Evolutionary conservation across 768 basidiomycete genomes (phyloP).

Genomic region (Tricholoma saponaceum): DNA sequence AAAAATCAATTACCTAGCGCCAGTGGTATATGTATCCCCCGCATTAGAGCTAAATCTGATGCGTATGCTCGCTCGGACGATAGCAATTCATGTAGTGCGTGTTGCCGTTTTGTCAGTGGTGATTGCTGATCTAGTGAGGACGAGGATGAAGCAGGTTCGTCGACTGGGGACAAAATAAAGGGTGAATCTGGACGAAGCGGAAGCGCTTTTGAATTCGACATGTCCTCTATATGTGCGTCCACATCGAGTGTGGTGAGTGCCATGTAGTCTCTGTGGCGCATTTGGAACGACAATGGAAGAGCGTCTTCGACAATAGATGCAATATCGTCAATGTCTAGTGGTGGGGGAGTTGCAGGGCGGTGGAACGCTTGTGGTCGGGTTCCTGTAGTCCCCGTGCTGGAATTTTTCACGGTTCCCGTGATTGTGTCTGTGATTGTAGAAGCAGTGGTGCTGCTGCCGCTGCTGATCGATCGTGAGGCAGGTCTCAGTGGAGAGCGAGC

Average conservation of each 20-base stretch:
- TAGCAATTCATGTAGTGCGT: conserved; percentile 74
- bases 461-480: conserved; percentile 22
- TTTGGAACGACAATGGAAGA: conserved; percentile 17
- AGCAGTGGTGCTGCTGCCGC: conserved; percentile 8
- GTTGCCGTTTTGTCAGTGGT: conserved; percentile 64
- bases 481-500: conserved; percentile 36
- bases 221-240: conserved; percentile 14
- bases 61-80: conserved; percentile 81
- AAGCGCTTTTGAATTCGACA: conserved; percentile 17
- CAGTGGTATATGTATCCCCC: conserved; percentile 74
- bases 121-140: conserved; percentile 21
- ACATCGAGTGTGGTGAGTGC: conserved; percentile 20
- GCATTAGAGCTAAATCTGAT: conserved; percentile 75
- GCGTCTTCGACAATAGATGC: conserved; percentile 20
- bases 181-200: conserved; percentile 25
- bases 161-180: conserved; percentile 20
- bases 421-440: background rate
- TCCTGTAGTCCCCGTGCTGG: background rate
- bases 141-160: conserved; percentile 19
- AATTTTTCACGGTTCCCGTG: too few species aligned
- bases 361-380: conserved; percentile 9
- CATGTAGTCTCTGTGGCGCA: conserved; percentile 24
- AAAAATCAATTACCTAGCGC: conserved; percentile 53
- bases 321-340: conserved; percentile 21
- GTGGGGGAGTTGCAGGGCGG: conserved; percentile 19